Evolutionary conservation across 1,284 basidiomycete genomes (phyloP), one percentile per base, ranked within the genome.

Genomic region (Xanthoconium separans): DNA sequence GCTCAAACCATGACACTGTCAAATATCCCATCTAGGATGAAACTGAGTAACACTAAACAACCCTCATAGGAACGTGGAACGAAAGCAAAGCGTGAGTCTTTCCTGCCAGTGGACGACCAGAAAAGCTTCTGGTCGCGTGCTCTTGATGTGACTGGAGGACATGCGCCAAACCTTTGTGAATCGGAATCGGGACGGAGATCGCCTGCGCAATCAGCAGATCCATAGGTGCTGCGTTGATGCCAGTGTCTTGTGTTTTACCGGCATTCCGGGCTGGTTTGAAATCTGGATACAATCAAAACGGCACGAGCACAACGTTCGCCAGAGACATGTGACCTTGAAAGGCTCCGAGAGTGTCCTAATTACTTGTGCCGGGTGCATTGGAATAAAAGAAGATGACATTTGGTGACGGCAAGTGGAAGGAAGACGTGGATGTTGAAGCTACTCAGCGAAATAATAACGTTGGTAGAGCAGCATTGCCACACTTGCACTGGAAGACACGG

Each of bases 401-500:
- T 11, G 13, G 40, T 20, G 22, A 22, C 12, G 13, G 40, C 39
- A 41, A 15, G 12, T 41, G 20, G 13, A 41, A 24, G 40, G 15
- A 27, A 24, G 39, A 18, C 20, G 3, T 3, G 18, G 39, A 20
- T 12, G 39, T 20, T 37, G 36, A 36, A 37, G n/a, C 16, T n/a
- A 36, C 34, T 36, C 34, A 6, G 15, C 6, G 27, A 27, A 27
- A 27, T 27, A 27, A 27, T 27, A 27, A 27, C 27, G 27, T 27
- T 27, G 27, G 27, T 27, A 27, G 27, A 27, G 27, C 27, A 27
- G 30, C 58, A 57, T 53, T 12, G 60, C 57, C 57, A 56, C 31
- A 9, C 24, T 12, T 11, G 29, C 60, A 59, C 57, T 22, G 47
- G 39, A 62, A 52, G 46, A 24, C 48, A 62, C 36, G 22, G 61